Base-by-base conservation (phyloP, 2,329 filamentous ascomycete species). In the Xylaria sp. region DNA sequence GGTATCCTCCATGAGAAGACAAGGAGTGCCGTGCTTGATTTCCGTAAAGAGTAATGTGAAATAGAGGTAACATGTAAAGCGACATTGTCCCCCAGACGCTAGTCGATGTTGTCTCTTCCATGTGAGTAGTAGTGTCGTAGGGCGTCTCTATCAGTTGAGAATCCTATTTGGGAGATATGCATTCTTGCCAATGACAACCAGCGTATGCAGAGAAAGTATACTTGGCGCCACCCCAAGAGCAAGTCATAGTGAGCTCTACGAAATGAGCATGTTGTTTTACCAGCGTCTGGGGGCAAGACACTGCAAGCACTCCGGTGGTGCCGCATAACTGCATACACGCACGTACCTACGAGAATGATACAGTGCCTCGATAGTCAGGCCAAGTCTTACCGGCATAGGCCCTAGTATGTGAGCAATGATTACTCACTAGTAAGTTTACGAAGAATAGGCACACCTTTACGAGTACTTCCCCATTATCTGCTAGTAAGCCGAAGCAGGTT, bases 21-120 rank as follows among this genome's bases (percentile, higher is more conserved):
- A 56, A 54, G 62, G 66, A 61, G 33, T 65, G 42, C 36, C 46
- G n/a, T 46, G 33, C 54, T 61, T 40, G 20, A 56, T 49, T 54
- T 46, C 63, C 63, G 11, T 36, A 64, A 58, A 36, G 33, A 49
- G 58, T 56, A 68, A 54, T 44, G 57, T 56, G 58, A 38, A 56
- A 57, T 36, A 42, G 56, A 67, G 46, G 58, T 65, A 56, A 46
- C 33, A 60, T 62, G 63, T 56, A 28, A 40, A 54, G 59, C 46
- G 54, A 48, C 23, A 44, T 44, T 54, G 28, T 23, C 58, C 54
- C 33, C 59, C 38, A 62, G 57, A 56, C 40, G 31, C 51, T 23
- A 58, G 51, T 26, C 38, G 51, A 42, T 26, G 4, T 60, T 46
- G 26, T 28, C 42, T 70, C 51, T 65, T 49, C 57, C 51, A 42